Conservation (phyloP, 2,329 filamentous ascomycete genomes). For the Epichloe elymi region DNA sequence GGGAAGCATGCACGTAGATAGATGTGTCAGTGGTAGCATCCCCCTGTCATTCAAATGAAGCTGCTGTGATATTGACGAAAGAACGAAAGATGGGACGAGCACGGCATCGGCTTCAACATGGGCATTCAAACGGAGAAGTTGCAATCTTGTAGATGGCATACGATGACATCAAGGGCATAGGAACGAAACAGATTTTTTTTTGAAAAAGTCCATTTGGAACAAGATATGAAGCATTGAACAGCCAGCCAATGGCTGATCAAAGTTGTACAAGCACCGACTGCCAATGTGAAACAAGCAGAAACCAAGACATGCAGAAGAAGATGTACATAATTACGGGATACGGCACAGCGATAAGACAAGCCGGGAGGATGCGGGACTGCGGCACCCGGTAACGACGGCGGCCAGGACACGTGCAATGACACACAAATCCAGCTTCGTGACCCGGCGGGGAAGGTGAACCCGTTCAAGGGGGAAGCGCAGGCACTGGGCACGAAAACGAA, state of each 20-base stretch:
- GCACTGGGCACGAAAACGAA: conserved; percentile 13
- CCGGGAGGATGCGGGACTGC: background rate
- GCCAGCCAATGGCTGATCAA: background rate
- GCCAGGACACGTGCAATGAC: conserved; percentile 1
- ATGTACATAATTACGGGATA: background rate
- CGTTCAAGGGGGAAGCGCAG: background rate
- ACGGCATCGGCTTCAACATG: background rate
- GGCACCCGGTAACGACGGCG: background rate
- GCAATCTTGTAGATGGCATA: background rate
- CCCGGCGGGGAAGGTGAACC: conserved; percentile 3
- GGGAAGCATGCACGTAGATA: background rate
- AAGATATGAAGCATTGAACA: background rate
- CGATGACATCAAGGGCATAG: background rate
- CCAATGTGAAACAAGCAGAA: background rate
- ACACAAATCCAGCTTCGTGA: conserved; percentile 4
- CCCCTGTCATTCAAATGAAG: background rate
- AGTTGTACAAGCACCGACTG: background rate
- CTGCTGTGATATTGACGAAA: background rate
- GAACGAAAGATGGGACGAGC: background rate
- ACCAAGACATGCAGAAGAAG: background rate
- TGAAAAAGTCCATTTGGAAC: no score
- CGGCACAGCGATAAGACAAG: background rate
- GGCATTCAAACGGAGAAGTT: background rate
- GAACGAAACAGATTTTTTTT: background rate
- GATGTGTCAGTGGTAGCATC: background rate